Evolutionary conservation across 2,329 filamentous ascomycete genomes (phyloP).

Genomic region (Venturia aucupariae): DNA sequence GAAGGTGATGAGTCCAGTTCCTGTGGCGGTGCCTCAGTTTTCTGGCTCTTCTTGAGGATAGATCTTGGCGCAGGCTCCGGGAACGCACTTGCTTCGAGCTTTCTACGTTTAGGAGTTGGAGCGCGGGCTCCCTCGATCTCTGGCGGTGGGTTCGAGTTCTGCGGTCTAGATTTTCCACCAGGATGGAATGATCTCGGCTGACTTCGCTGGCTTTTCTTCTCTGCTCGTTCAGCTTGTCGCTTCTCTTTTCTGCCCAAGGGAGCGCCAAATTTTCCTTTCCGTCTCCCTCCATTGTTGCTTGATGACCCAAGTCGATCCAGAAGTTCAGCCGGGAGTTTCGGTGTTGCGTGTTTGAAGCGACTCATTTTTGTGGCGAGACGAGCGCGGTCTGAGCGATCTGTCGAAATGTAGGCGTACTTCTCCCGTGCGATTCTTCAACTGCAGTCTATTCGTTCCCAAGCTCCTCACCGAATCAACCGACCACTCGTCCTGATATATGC

Average conservation of each 20-base stretch:
- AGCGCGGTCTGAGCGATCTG: neutral
- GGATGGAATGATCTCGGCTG: neutral
- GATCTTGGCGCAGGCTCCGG: slow-evolving; percentile 25
- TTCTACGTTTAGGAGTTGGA: slow-evolving; percentile 7
- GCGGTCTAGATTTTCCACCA: slow-evolving; percentile 25
- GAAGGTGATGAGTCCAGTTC: neutral
- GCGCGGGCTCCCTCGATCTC: slow-evolving; percentile 20
- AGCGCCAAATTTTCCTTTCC: slow-evolving; percentile 16
- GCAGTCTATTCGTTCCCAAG: neutral
- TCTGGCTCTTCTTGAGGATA: slow-evolving; percentile 26
- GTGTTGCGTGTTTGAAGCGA: slow-evolving; percentile 20
- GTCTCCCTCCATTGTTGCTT: neutral
- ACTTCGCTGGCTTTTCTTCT: slow-evolving; percentile 14
- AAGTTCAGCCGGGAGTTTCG: slow-evolving; percentile 38
- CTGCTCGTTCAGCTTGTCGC: slow-evolving; percentile 38
- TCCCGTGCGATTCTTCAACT: neutral
- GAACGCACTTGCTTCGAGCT: neutral
- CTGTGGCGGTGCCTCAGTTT: neutral
- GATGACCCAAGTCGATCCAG: slow-evolving; percentile 33
- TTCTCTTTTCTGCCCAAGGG: slow-evolving; percentile 50
- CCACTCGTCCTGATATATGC: neutral
- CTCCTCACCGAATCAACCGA: neutral
- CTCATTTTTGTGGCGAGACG: slow-evolving; percentile 5
- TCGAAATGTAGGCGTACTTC: neutral
- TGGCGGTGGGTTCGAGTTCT: slow-evolving; percentile 14